Conservation (phyloP, 257 asterid species). For the Petunia axillaris region DNA sequence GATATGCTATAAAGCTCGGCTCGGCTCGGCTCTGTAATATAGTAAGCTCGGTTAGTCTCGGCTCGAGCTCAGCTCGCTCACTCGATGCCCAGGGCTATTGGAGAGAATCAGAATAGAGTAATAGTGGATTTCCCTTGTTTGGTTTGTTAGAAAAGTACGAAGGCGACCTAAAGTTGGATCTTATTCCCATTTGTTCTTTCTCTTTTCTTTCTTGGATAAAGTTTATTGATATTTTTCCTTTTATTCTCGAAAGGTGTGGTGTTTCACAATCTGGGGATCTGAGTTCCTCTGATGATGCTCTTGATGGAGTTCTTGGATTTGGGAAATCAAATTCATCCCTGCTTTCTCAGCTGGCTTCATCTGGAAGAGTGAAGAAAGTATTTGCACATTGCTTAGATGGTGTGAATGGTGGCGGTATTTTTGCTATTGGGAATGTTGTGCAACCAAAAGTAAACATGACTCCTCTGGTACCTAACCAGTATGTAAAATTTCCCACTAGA, state of each 20-base stretch:
- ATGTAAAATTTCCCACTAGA: constrained; percentile 39
- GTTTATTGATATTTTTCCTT: constrained; percentile 24
- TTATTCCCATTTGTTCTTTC: constrained; percentile 2
- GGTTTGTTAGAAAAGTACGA: neutral
- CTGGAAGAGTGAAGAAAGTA: constrained; percentile 87
- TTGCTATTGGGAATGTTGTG: constrained; percentile 98
- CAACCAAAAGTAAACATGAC: constrained; percentile 96
- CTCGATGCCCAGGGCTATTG: neutral
- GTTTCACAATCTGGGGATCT: constrained; percentile 84
- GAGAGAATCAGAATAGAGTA: neutral
- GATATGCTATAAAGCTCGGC: no score
- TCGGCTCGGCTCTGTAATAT: no score
- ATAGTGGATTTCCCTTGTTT: neutral
- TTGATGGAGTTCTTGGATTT: constrained; percentile 96
- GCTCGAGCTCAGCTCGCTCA: no score
- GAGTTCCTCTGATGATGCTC: constrained; percentile 82
- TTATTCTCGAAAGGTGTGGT: constrained; percentile 73
- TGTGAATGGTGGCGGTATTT: constrained; percentile 96
- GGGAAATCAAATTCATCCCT: constrained; percentile 93
- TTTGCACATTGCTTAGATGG: constrained; percentile 99
- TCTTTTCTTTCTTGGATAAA: constrained; percentile 4
- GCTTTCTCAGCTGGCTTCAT: constrained; percentile 93
- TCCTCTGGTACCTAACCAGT: constrained; percentile 80
- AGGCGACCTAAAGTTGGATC: neutral
- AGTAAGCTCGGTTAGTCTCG: no score